Conservation (phyloP, 345 rosid species). For the Lenwebbia sp. region DNA sequence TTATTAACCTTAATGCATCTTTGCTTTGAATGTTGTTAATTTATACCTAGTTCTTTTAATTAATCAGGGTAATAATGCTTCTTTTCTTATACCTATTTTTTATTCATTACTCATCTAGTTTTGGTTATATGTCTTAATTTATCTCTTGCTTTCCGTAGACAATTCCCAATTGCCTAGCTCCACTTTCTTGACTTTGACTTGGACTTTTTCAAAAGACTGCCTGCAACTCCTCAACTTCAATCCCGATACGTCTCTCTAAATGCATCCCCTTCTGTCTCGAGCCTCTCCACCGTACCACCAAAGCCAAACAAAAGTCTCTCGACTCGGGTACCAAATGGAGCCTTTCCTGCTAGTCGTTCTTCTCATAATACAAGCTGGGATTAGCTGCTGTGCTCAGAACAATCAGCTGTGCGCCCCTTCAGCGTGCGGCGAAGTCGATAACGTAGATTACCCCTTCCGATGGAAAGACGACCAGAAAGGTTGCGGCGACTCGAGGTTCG, state of each 20-base stretch:
- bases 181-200: no score
- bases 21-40: background rate
- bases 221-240: background rate
- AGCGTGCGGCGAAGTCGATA: background rate
- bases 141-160: background rate
- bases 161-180: background rate
- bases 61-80: background rate
- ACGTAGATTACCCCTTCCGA: background rate
- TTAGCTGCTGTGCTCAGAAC: background rate
- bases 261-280: fast-evolving
- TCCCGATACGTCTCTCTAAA: background rate
- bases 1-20: background rate
- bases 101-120: background rate
- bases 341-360: background rate
- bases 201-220: no score
- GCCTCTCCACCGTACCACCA: background rate
- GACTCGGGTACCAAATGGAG: background rate
- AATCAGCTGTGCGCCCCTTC: fast-evolving
- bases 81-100: background rate
- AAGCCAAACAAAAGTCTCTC: no score
- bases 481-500: fast-evolving
- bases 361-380: background rate
- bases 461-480: background rate
- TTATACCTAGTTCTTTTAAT: fast-evolving
- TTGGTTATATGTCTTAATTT: background rate